Conservation (phyloP, 2,329 filamentous ascomycete genomes). For the Tolypocladium album region DNA sequence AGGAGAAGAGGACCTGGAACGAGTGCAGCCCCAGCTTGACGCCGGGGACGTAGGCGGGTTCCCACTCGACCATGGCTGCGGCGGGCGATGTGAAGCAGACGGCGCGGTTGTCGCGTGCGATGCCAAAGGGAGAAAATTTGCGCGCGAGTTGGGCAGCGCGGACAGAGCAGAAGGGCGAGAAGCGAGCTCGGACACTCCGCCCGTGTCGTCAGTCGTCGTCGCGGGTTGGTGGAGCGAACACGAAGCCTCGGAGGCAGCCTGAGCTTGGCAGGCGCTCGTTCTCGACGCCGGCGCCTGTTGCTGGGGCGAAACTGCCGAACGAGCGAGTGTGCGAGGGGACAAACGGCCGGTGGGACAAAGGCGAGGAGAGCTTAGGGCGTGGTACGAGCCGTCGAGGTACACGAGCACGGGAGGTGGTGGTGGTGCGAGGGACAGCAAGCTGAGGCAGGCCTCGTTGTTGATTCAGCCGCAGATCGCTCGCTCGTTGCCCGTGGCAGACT, state of each 20-base stretch:
- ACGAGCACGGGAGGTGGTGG: not conserved
- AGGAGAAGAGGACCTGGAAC: conserved; percentile 40
- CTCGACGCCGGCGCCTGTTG: not conserved
- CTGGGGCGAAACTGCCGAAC: not conserved
- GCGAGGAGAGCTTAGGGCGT: not conserved
- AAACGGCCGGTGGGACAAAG: not conserved
- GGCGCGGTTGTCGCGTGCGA: not conserved
- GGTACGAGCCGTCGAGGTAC: not conserved
- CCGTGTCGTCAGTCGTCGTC: not conserved
- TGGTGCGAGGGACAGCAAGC: no score
- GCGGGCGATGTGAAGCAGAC: not conserved
- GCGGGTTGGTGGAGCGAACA: not conserved
- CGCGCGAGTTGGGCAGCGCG: not conserved
- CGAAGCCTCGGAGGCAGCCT: not conserved
- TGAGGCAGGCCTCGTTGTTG: not conserved
- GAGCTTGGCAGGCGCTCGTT: not conserved
- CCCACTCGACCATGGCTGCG: conserved; percentile 33
- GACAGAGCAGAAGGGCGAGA: not conserved
- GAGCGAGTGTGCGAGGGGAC: not conserved
- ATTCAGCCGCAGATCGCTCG: not conserved
- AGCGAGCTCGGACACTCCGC: not conserved
- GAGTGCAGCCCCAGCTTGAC: conserved; percentile 48
- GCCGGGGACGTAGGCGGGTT: conserved; percentile 41
- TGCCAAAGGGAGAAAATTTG: not conserved
- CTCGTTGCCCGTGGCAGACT: not conserved